Conservation (phyloP, 352 stramenopile genomes). For the Phytophthora cactorum region DNA sequence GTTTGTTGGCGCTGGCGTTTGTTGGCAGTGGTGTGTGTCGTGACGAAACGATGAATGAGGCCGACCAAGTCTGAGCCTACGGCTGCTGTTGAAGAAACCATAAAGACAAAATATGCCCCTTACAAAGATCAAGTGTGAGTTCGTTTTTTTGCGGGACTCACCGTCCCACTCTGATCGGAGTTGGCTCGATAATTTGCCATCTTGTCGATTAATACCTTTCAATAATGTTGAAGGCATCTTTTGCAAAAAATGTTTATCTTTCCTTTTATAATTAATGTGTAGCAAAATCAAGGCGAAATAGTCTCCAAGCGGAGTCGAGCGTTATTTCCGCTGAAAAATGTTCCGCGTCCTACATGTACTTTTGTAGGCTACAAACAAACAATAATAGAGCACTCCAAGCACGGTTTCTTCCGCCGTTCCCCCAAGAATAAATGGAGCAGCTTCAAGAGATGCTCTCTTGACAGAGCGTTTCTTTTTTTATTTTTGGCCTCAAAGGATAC, state of each 20-base stretch:
- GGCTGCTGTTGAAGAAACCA: conserved; percentile 25
- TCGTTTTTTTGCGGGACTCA: conserved; percentile 8
- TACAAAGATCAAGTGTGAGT: conserved; percentile 24
- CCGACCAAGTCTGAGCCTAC: background rate
- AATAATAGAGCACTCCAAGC: background rate
- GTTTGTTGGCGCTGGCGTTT: background rate
- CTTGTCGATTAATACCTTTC: background rate
- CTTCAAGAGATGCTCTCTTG: background rate
- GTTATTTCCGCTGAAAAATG: too few species aligned
- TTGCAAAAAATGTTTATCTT: background rate
- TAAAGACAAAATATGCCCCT: background rate
- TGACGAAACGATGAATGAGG: conserved; percentile 17
- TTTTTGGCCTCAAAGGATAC: background rate
- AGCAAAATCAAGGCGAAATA: background rate
- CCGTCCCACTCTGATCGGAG: conserved; percentile 14
- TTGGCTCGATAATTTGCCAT: background rate
- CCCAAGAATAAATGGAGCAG: background rate
- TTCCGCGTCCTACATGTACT: background rate
- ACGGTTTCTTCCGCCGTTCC: background rate
- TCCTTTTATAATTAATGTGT: background rate
- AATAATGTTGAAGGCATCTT: background rate
- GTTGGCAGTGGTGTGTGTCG: background rate
- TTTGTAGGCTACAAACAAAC: background rate
- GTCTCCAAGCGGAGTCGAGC: too few species aligned
- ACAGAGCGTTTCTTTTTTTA: background rate